Percentiles rank a stretch among this genome's conserved stretches.
Evolutionary conservation across 306 rosid genomes (phyloP).

Genomic region (Vigna nakashimae): DNA sequence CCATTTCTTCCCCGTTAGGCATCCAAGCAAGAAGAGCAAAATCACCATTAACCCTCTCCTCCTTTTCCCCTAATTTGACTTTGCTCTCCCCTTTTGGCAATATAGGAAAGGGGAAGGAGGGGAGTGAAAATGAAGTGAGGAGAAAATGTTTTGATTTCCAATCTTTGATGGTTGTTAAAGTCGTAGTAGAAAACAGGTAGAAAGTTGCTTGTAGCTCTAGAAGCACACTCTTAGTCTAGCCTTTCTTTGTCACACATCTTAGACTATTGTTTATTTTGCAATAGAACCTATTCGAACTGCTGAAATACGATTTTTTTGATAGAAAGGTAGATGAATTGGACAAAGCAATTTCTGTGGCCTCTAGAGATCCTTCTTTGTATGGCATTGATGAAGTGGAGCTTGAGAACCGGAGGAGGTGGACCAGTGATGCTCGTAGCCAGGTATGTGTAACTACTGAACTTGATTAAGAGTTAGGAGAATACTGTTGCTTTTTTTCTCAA

Average conservation of each 20-base stretch:
- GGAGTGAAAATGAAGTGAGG: neutral
- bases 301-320: constrained; percentile 83
- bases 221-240: neutral
- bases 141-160: constrained; percentile 14
- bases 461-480: constrained; percentile 32
- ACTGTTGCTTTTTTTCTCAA: constrained; percentile 17
- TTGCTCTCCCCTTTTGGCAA: neutral
- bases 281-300: constrained; percentile 44
- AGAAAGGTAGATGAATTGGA: constrained; percentile 98
- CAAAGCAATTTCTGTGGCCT: constrained; percentile 91
- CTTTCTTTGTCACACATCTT: neutral
- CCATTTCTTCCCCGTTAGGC: neutral
- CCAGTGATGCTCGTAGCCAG: constrained; percentile 85
- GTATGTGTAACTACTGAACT: constrained; percentile 53
- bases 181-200: neutral
- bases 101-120: neutral
- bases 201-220: constrained; percentile 26
- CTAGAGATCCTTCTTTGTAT: constrained; percentile 88
- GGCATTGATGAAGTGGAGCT: constrained; percentile 91
- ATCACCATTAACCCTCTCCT: neutral
- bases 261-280: constrained; percentile 22
- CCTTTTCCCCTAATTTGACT: neutral
- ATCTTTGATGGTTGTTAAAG: constrained; percentile 18
- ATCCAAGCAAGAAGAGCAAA: constrained; percentile 2
- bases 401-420: constrained; percentile 94